Base-by-base conservation (phyloP, 306 rosid genomes). In the Sechiopsis laciniata region DNA sequence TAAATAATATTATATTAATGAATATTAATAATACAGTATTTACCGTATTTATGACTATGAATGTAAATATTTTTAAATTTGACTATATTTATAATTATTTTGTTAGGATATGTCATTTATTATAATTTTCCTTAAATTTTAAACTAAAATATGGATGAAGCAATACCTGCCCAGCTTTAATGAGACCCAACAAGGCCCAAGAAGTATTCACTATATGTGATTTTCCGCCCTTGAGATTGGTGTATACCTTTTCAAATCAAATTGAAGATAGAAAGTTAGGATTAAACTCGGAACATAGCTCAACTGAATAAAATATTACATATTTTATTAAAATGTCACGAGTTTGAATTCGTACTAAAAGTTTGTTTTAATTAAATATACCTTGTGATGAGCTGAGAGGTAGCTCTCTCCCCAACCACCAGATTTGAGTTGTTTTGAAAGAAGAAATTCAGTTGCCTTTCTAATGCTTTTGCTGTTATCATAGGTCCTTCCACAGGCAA, bases 371-470 rank as follows among this genome's bases (percentile, higher is more conserved):
- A 13, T 20, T 2, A n/a, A 60, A 55, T 37, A 52, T 32, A 85
- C 97, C 89, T 80, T 87, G 8, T 79, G 9, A 72, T 88, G 90
- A 76, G 89, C 76, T 42, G 97, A 85, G 10, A 88, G 78, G 48
- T 85, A 87, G 80, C 95, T 90, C 79, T 90, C 97, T 71, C 90
- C 90, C 95, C 95, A 88, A 5, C 97, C 95, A 57, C 92, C 95
- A 9, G 78, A 81, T 26, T 45, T 11, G 0, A 77, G 83, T 48
- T 88, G 97, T 56, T 85, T 87, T 51, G 97, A 91, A 35, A 88
- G 88, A 57, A 91, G 78, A 78, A 88, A 91, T 6, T 79, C 32
- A 52, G 88, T 88, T 24, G 87, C 97, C 64, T 61, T 88, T 78
- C 91, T 75, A 11, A 88, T 78, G 85, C 74, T 74, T 9, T 19